Conservation (phyloP, 2,329 filamentous ascomycete species). For the Ceratocystis destructans region DNA sequence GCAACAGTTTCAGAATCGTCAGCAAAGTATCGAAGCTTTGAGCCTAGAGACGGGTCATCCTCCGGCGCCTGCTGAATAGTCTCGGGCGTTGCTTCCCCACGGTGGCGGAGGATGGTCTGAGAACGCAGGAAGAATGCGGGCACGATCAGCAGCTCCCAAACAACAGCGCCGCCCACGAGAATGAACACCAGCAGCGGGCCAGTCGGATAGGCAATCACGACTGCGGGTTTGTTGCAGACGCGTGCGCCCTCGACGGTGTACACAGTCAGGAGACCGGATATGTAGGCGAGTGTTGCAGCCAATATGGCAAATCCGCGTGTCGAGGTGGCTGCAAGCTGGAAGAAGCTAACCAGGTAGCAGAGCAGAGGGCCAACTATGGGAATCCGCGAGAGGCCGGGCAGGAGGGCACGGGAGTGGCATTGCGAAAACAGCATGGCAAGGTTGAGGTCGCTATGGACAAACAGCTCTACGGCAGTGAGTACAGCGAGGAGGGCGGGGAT, state of each 20-base stretch:
- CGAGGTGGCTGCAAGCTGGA: constrained; percentile 32
- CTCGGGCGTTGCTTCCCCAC: constrained; percentile 21
- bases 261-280: constrained; percentile 36
- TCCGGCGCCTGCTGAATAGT: constrained; percentile 21
- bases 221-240: constrained; percentile 28
- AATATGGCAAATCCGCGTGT: constrained; percentile 31
- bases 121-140: constrained; percentile 36
- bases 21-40: constrained; percentile 28
- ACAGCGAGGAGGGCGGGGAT: constrained; percentile 35
- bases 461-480: constrained; percentile 31
- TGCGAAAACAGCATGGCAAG: constrained; percentile 40
- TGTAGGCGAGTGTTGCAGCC: constrained; percentile 31
- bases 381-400: constrained; percentile 33
- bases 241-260: constrained; percentile 38
- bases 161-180: constrained; percentile 35
- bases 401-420: constrained; percentile 35
- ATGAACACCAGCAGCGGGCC: constrained; percentile 36
- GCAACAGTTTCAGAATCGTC: constrained; percentile 42
- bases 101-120: constrained; percentile 26
- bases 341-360: constrained; percentile 40
- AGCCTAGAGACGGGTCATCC: constrained; percentile 24
- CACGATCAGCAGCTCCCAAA: constrained; percentile 39
- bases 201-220: constrained; percentile 29
- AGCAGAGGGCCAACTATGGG: constrained; percentile 33
- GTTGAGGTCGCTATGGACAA: constrained; percentile 37